Conservation (phyloP, 306 rosid species). For the Gastrolobium bilobum region DNA sequence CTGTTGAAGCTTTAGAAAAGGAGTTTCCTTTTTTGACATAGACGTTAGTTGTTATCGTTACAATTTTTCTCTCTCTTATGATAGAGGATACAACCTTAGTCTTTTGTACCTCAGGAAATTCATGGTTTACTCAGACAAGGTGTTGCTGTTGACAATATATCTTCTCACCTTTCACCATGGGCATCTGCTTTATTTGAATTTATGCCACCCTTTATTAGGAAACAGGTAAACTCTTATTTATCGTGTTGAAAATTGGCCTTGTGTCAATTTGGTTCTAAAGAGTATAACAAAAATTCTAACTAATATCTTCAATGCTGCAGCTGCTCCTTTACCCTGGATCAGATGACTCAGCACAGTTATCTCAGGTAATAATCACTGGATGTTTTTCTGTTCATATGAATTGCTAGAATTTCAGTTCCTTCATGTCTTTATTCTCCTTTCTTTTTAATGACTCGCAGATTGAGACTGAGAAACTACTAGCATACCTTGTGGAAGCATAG, state of each 20-base stretch:
- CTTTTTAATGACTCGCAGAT: constrained; percentile 63
- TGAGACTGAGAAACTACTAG: constrained; percentile 96
- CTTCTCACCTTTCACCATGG: constrained; percentile 95
- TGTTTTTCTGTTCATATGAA: constrained; percentile 25
- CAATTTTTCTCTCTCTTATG: neutral
- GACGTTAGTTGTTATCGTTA: constrained; percentile 9
- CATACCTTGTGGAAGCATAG: constrained; percentile 94
- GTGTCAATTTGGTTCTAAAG: neutral
- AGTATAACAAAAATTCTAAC: constrained; percentile 25
- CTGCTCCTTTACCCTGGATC: constrained; percentile 95
- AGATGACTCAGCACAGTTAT: constrained; percentile 97
- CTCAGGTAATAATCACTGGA: constrained; percentile 74
- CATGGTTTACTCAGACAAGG: constrained; percentile 85
- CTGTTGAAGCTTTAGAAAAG: constrained; percentile 38
- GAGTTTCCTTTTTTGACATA: constrained; percentile 2
- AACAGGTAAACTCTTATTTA: constrained; percentile 63
- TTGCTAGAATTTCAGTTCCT: constrained; percentile 38
- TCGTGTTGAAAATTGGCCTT: constrained; percentile 1
- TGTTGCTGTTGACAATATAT: constrained; percentile 73
- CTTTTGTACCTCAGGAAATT: constrained; percentile 79
- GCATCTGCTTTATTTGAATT: constrained; percentile 97
- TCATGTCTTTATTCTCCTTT: constrained; percentile 40
- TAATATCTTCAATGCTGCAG: constrained; percentile 58
- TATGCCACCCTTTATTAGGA: constrained; percentile 91
- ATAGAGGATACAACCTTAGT: constrained; percentile 14